phyloP scores from a whole-genome alignment of 1,284 basidiomycete genomes.

The Bjerkandera adusta region DNA sequence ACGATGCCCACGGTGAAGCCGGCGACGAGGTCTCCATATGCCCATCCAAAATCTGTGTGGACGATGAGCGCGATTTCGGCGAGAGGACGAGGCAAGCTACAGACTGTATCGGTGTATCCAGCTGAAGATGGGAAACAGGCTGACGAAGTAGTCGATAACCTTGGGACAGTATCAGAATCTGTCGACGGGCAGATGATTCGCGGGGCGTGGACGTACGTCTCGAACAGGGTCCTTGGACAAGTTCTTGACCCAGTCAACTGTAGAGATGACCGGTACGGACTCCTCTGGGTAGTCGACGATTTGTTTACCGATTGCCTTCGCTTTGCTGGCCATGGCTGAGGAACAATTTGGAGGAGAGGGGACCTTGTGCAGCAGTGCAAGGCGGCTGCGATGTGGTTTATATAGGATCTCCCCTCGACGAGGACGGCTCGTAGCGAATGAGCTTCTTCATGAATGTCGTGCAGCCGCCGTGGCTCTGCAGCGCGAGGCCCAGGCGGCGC shows the following conservation, averaged over 20 bases:
- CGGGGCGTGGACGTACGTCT: conserved; percentile 35
- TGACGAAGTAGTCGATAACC: conserved; percentile 57
- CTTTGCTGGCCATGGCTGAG: conserved; percentile 34
- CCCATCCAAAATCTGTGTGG: conserved; percentile 60
- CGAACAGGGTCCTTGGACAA: conserved; percentile 40
- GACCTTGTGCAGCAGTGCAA: conserved; percentile 11
- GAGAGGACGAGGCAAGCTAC: conserved; percentile 18
- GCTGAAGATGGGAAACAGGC: conserved; percentile 77
- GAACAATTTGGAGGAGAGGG: conserved; percentile 12
- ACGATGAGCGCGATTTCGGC: background rate
- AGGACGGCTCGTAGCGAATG: too few species aligned
- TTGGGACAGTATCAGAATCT: conserved; percentile 27
- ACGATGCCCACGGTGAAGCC: conserved; percentile 90
- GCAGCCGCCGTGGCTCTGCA: too few species aligned
- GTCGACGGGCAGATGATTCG: conserved; percentile 4
- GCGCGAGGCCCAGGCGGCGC: too few species aligned
- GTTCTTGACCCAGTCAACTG: conserved; percentile 45
- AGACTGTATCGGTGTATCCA: conserved; percentile 84
- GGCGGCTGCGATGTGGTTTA: background rate
- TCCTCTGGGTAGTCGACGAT: conserved; percentile 59
- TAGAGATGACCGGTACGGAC: conserved; percentile 50
- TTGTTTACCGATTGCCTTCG: conserved; percentile 51
- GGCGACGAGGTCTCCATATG: conserved; percentile 80
- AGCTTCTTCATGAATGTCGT: too few species aligned
- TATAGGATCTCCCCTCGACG: background rate